These are phyloP conservation scores for Mycena vulgaris DNA, from an alignment of 768 basidiomycete genomes.

Conservation along the genomic window DNA sequence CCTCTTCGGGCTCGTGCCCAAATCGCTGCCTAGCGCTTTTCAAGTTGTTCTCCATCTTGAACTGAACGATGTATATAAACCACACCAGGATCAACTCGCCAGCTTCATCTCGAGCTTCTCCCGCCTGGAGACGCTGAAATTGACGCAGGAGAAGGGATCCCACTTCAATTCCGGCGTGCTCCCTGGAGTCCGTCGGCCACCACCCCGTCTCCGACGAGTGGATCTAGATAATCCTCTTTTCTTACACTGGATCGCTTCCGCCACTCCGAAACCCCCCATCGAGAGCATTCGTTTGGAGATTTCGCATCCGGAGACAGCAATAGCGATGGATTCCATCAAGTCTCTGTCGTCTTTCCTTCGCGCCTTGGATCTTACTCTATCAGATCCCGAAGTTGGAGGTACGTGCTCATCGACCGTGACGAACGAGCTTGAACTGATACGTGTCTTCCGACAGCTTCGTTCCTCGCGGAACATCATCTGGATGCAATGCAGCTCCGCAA, in stretches of 20 bases:
- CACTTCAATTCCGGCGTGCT: conserved; percentile 5
- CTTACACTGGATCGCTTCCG: conserved; percentile 20
- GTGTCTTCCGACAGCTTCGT: not conserved
- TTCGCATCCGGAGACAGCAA: conserved; percentile 3
- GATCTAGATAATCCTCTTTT: conserved; percentile 23
- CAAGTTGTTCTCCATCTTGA: conserved; percentile 20
- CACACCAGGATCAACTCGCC: not conserved
- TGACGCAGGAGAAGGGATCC: conserved; percentile 24
- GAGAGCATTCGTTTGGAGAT: conserved; percentile 18
- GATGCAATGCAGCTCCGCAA: not conserved
- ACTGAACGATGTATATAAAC: not conserved
- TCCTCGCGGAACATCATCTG: conserved; percentile 6
- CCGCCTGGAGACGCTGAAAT: conserved; percentile 27
- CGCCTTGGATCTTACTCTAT: conserved; percentile 17
- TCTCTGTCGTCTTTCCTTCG: conserved; percentile 13
- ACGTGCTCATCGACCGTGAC: not conserved
- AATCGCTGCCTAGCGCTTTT: conserved; percentile 11
- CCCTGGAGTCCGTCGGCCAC: not conserved
- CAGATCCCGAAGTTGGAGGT: conserved; percentile 28
- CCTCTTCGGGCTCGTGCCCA: conserved; percentile 19
- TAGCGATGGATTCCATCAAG: conserved; percentile 17
- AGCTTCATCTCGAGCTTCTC: conserved; percentile 13
- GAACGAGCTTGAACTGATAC: not conserved
- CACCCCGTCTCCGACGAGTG: conserved; percentile 10
- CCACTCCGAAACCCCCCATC: not conserved